Evolutionary conservation across 75 land plant genomes (phyloP).

Genomic region (Chamaecyparis obtusa): DNA sequence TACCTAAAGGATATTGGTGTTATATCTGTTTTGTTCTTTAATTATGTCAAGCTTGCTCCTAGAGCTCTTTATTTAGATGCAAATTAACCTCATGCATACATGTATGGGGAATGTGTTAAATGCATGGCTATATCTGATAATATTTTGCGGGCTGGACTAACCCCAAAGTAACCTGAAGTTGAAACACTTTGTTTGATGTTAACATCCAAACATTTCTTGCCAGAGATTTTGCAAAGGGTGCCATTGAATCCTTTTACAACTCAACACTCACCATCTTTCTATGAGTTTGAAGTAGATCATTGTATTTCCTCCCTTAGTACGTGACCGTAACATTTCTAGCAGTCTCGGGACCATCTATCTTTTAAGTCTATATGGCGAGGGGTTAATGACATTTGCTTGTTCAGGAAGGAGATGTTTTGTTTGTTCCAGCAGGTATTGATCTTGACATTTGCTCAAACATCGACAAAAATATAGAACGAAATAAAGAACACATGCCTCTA

Average conservation of each 20-base stretch:
- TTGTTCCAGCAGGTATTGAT: constrained; percentile 64
- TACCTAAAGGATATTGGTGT: constrained; percentile 88
- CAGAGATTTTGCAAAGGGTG: constrained; percentile 65
- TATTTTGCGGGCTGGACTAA: constrained; percentile 94
- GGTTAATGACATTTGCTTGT: constrained; percentile 32
- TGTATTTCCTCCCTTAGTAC: constrained; percentile 51
- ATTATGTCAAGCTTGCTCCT: constrained; percentile 68
- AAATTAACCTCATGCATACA: constrained; percentile 91
- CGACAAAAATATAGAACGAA: constrained; percentile 11
- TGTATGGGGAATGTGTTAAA: constrained; percentile 76
- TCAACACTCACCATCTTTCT: constrained; percentile 79
- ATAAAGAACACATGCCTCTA: constrained; percentile 15
- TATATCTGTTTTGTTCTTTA: constrained; percentile 71
- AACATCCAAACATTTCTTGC: constrained; percentile 86
- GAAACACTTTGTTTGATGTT: constrained; percentile 91
- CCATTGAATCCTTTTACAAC: constrained; percentile 40
- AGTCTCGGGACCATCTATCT: constrained; percentile 73
- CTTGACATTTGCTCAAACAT: constrained; percentile 11
- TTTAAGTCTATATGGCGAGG: constrained; percentile 57
- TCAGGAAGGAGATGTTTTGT: constrained; percentile 61
- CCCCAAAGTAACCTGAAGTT: constrained; percentile 83
- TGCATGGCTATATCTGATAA: constrained; percentile 99
- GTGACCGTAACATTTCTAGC: constrained; percentile 41
- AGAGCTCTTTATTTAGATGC: constrained; percentile 80
- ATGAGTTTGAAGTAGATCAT: constrained; percentile 94